Conservation (phyloP, 2,329 filamentous ascomycete genomes). For the Venturia oleaginea region DNA sequence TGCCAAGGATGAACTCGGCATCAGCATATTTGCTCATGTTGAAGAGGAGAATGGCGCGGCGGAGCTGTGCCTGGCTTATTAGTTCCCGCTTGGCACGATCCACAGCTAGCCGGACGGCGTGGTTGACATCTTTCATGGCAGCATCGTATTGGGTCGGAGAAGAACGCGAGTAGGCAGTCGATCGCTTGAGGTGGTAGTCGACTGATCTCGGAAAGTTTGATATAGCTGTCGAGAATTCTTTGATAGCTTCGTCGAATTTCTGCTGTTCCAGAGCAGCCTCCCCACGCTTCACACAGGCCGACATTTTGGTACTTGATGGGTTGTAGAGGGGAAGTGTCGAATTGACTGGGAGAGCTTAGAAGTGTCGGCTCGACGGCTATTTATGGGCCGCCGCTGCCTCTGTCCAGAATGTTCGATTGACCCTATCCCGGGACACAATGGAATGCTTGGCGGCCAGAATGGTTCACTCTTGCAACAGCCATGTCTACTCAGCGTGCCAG, state of each 20-base stretch:
- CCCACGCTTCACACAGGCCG: constrained; percentile 48
- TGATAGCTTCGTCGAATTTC: constrained; percentile 60
- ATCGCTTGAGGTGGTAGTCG: constrained; percentile 71
- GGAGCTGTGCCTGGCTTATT: constrained; percentile 73
- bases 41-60: constrained; percentile 66
- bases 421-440: no score
- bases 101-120: constrained; percentile 54
- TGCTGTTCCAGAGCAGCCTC: constrained; percentile 51
- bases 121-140: constrained; percentile 38
- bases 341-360: not conserved
- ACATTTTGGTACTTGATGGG: constrained; percentile 20
- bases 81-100: constrained; percentile 65
- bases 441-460: no score
- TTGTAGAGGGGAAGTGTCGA: not conserved
- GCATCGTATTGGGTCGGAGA: constrained; percentile 38
- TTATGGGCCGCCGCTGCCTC: not conserved
- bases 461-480: not conserved
- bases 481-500: not conserved
- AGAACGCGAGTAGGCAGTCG: constrained; percentile 64
- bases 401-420: not conserved
- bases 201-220: constrained; percentile 54
- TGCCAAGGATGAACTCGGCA: constrained; percentile 59
- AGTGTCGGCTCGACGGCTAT: not conserved
- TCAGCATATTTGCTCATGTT: constrained; percentile 64
- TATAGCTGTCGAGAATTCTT: constrained; percentile 59